A percentile compares a stretch with the other conserved stretches of the same genome.
These are phyloP conservation scores for Bipolaris sorokiniana DNA, from an alignment of 2,329 filamentous ascomycete species.

Conservation along the genomic window DNA sequence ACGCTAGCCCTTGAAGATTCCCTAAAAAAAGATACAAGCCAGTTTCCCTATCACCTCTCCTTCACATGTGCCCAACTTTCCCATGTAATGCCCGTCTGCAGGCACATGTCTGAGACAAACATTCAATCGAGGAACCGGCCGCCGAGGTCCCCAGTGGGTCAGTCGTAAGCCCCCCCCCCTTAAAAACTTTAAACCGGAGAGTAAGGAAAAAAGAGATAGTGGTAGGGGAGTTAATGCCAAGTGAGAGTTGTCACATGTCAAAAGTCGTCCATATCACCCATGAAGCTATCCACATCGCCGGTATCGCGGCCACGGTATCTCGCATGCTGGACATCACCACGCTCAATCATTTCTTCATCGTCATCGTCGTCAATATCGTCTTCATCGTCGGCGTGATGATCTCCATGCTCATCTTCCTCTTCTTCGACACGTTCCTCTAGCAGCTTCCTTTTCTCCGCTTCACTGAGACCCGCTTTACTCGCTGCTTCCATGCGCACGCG, in stretches of 20 bases:
- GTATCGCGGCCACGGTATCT: not conserved
- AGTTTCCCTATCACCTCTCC: no score
- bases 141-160: no score
- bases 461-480: conserved; percentile 37
- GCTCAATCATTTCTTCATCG: conserved; percentile 11
- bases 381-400: conserved; percentile 2
- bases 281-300: conserved; percentile 14
- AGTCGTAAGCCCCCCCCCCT: no score
- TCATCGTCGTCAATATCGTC: conserved; percentile 28
- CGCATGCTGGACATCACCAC: not conserved
- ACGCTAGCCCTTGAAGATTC: no score
- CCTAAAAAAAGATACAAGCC: no score
- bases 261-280: conserved; percentile 46
- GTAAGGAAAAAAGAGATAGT: not conserved
- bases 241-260: conserved; percentile 13
- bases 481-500: conserved; percentile 46
- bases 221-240: not conserved
- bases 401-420: conserved; percentile 7
- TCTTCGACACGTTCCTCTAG: conserved; percentile 15
- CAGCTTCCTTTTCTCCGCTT: conserved; percentile 31
- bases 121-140: no score
- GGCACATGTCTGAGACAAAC: no score
- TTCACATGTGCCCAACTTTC: no score
- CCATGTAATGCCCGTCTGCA: no score
- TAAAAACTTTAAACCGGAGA: not conserved